Base-by-base conservation (phyloP, 148 eudicot species). In the Fagopyrum tataricum region DNA sequence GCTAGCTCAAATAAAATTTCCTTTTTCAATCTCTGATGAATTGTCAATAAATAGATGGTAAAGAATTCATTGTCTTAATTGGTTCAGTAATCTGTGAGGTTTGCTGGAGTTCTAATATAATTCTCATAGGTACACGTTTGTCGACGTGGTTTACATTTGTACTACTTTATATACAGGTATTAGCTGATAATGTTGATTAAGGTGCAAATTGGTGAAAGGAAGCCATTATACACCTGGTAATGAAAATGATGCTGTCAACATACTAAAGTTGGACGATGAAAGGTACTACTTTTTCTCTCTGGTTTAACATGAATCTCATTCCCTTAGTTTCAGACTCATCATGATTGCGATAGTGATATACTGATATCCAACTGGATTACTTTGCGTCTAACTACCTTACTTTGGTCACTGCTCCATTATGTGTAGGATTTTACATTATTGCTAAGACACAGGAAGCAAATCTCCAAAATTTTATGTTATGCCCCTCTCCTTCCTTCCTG, bases 231-330 rank as follows among this genome's bases (percentile, higher is more conserved):
- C 96, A 74, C n/a, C n/a, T n/a, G 97, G 97, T n/a, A 75, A 81
- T 43, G 99, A 96, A 77, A 96, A 89, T 82, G 97, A 90, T 81
- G 99, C 97, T 78, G 88, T 96, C 76, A 90, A 88, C 85, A 87
- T 92, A 64, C 84, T 96, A 74, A 92, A 89, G 83, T 79, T 89
- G 83, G 88, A 78, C 42, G 88, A 90, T 77, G 99, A 84, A 68
- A 84, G 94, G 99, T 92, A 80, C 61, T 55, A 62, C n/a, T 1
- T n/a, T 73, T 53, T 4, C 52, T 62, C 68, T n/a, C 39, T 62
- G 2, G 67, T 64, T 39, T 23, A 12, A 8, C 13, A 66, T 68
- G 55, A 13, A 23, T 69, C 12, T 39, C 18, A 5, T 39, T 75
- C 8, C 37, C 21, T 51, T 55, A 69, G 14, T 75, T 44, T 46